Base-by-base conservation (phyloP, 192 early-diverging fungal genomes). In the Funneliformis mosseae region DNA sequence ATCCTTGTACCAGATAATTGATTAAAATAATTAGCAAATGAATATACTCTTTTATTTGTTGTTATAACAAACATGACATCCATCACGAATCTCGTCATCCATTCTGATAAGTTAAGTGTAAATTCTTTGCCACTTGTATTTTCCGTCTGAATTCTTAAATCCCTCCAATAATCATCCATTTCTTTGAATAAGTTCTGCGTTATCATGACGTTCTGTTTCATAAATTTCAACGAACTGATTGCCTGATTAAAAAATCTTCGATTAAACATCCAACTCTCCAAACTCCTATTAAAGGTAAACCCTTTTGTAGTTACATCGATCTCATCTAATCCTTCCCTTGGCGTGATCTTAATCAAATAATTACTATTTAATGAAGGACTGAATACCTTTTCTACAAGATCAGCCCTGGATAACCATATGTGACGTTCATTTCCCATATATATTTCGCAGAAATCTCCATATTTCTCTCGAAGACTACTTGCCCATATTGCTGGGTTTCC, bases 401-500 rank as follows among this genome's bases (percentile, higher is more conserved):
- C 78, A 42, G 21, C 43, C 23, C 68, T 43, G 0, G 67, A 66
- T 50, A 79, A 2, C 66, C 68, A 79, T 23, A 79, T 42, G 3
- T 71, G 50, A 60, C 78, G 46, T 60, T 79, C 78, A 3, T 11
- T n/a, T 6, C 67, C 78, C 78, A 79, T 71, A 38, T 79, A 79
- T 21, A 79, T 21, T 42, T 79, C 78, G 38, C 67, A 79, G 12
- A 79, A 71, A n/a, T 79, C 78, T 18, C 78, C 78, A 71, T 79
- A 79, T 18, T 71, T 59, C 39, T 46, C 28, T 8, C 42, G 48
- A 14, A 71, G n/a, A 28, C 41, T 39, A 16, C 21, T 39, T 38
- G 48, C 62, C 61, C 61, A 68, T 50, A 9, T 50, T 16, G 66
- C 77, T 1, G 50, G 41, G 39, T 78, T 21, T 8, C 77, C 62